Percentiles rank a stretch among this genome's conserved stretches.
These are phyloP conservation scores for Dacryopinax primogenitus DNA, from an alignment of 768 basidiomycete species.

Conservation along the genomic window DNA sequence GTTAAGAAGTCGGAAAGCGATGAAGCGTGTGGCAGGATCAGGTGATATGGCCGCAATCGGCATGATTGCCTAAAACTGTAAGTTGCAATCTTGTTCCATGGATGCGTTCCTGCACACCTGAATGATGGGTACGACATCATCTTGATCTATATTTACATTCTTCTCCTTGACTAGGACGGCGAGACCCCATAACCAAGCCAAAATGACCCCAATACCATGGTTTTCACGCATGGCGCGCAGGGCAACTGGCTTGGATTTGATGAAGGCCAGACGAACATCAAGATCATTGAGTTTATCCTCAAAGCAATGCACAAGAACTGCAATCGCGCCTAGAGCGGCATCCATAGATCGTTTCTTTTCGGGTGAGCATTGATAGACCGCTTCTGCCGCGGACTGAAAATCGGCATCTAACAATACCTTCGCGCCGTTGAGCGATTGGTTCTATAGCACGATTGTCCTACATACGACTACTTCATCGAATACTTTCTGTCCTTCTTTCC, in stretches of 20 bases:
- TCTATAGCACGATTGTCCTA: not conserved
- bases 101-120: not conserved
- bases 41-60: conserved; percentile 50
- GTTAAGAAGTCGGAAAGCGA: conserved; percentile 48
- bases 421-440: not conserved
- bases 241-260: not conserved
- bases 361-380: not conserved
- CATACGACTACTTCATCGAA: not conserved
- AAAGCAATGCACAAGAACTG: not conserved
- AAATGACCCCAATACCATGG: not conserved
- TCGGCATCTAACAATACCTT: not conserved
- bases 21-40: conserved; percentile 44
- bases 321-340: not conserved
- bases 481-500: not conserved
- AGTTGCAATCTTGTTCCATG: not conserved
- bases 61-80: conserved; percentile 27
- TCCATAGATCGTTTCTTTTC: not conserved
- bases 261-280: not conserved
- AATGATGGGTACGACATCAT: not conserved
- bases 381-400: not conserved
- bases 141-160: not conserved
- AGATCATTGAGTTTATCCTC: not conserved
- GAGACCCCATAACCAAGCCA: not conserved
- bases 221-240: not conserved
- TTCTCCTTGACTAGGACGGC: not conserved